A percentile compares a stretch with the other conserved stretches of the same genome.
phyloP scores from a whole-genome alignment of 1,284 basidiomycete genomes.

The Neotropicomus parvogracilis region DNA sequence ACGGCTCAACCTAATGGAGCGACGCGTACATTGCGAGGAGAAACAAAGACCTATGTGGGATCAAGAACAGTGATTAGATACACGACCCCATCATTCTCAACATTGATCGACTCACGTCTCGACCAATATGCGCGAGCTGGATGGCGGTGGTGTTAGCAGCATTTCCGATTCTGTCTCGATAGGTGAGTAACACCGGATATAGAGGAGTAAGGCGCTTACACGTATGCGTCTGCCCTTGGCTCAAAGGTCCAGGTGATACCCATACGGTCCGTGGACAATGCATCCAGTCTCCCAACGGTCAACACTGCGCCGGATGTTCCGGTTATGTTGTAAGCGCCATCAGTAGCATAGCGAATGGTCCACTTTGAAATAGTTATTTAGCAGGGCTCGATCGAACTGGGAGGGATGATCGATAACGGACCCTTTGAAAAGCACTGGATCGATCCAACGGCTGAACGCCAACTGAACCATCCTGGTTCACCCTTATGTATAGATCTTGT shows the following conservation, averaged over 20 bases:
- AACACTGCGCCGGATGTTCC: background rate
- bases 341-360: background rate
- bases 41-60: constrained; percentile 74
- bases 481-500: background rate
- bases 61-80: background rate
- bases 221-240: background rate
- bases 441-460: background rate
- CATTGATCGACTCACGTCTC: background rate
- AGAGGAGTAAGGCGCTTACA: background rate
- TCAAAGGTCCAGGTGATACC: background rate
- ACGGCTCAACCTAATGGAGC: too few species aligned
- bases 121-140: background rate
- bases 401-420: background rate
- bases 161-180: constrained; percentile 1
- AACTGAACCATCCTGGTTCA: background rate
- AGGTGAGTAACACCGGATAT: background rate
- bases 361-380: background rate
- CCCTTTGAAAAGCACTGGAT: background rate
- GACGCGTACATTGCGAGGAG: background rate
- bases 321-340: background rate
- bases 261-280: background rate
- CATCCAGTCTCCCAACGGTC: background rate
- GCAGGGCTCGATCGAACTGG: too few species aligned
- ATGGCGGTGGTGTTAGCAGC: background rate
- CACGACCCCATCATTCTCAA: too few species aligned